A percentile compares a stretch with the other conserved stretches of the same genome.
These are phyloP conservation scores for Eucalyptus grandis DNA, from an alignment of 345 rosid species.

Conservation along the genomic window DNA sequence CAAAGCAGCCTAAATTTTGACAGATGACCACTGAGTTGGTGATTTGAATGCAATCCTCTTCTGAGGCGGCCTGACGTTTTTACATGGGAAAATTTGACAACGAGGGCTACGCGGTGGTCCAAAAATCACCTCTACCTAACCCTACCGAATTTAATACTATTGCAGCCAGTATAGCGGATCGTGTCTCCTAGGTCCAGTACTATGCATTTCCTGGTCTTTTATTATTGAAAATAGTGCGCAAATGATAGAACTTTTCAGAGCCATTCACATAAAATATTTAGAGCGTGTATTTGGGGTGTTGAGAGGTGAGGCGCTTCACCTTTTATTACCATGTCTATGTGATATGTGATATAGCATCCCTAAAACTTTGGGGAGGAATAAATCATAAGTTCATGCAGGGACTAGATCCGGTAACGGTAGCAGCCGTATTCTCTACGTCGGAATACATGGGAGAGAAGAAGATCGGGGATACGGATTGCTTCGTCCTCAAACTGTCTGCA, in stretches of 20 bases:
- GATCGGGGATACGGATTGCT: constrained; percentile 52
- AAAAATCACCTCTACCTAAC: not conserved
- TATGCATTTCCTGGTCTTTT: not conserved
- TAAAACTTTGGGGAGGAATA: not conserved
- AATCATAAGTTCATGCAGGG: constrained; percentile 37
- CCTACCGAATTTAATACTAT: constrained; percentile 5
- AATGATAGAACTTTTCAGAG: not conserved
- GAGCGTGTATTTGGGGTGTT: not conserved
- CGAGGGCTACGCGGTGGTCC: not conserved
- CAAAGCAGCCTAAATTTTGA: not conserved
- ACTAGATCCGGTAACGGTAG: constrained; percentile 77
- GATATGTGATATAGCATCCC: not conserved
- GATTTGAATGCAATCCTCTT: not conserved
- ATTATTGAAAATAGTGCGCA: not conserved
- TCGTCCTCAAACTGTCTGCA: constrained; percentile 68
- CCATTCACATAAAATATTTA: not conserved
- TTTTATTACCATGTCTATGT: not conserved
- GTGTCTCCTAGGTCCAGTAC: constrained; percentile 4
- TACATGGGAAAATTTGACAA: not conserved
- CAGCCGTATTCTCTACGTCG: constrained; percentile 68
- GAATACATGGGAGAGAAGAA: constrained; percentile 84
- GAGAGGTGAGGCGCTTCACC: not conserved
- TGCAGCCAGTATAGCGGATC: constrained; percentile 17
- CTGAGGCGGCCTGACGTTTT: not conserved
- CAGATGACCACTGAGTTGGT: not conserved